These are phyloP conservation scores for Chrysopogon serrulatus DNA, from an alignment of 176 grass and related monocot species.

Conservation along the genomic window DNA sequence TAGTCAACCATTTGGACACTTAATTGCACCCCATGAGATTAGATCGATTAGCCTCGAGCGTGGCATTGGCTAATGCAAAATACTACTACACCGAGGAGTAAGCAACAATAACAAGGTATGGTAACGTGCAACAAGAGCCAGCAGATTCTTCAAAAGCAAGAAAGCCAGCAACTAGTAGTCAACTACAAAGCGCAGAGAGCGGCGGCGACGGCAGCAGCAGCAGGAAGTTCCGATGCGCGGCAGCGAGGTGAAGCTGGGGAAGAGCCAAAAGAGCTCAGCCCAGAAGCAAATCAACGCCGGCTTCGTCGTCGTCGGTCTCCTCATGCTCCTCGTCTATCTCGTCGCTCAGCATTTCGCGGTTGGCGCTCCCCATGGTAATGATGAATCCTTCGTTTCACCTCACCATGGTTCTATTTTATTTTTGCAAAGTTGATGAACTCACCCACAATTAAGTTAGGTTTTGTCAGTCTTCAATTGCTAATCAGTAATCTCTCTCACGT, in stretches of 20 bases:
- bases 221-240: not conserved
- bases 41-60: not conserved
- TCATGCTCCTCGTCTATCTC: not conserved
- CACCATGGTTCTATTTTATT: not conserved
- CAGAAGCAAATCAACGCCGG: not conserved
- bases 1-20: not conserved
- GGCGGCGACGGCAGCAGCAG: not conserved
- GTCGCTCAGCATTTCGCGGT: conserved; percentile 1
- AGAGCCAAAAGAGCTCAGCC: not conserved
- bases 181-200: not conserved
- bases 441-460: not conserved
- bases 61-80: not conserved
- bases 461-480: not conserved
- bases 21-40: not conserved
- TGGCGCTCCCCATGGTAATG: not conserved
- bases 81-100: not conserved
- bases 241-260: not conserved
- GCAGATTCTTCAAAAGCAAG: not conserved
- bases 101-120: not conserved
- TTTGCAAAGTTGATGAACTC: not conserved
- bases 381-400: not conserved
- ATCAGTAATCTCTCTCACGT: not conserved
- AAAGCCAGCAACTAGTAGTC: not conserved
- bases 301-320: not conserved
- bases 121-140: not conserved